Evolutionary conservation across 2,329 filamentous ascomycete species (phyloP).

Genomic region (Byssoonygena ceratinophila): DNA sequence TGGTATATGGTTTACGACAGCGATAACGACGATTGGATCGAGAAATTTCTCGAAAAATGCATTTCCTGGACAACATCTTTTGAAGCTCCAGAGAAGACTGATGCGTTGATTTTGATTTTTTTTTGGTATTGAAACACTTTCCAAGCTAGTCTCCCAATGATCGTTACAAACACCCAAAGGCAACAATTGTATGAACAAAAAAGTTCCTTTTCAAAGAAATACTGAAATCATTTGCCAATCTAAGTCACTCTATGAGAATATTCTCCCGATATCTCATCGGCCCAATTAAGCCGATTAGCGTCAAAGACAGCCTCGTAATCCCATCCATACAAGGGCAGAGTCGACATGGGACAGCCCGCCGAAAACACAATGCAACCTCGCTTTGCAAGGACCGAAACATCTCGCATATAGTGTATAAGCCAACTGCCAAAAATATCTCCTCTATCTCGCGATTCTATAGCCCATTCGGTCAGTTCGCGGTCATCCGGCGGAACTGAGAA

Average conservation of each 20-base stretch:
- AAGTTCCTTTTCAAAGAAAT: too few species aligned
- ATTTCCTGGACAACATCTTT: too few species aligned
- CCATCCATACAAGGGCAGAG: background rate
- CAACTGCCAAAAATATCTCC: slow-evolving; percentile 25
- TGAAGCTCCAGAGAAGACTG: too few species aligned
- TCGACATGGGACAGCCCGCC: background rate
- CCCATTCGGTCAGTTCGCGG: slow-evolving; percentile 30
- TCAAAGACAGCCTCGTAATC: background rate
- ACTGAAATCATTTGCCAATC: too few species aligned
- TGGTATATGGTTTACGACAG: background rate
- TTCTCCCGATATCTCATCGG: background rate
- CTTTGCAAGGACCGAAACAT: background rate
- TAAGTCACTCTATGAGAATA: too few species aligned
- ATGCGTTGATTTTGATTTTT: too few species aligned
- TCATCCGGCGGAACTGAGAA: slow-evolving; percentile 31
- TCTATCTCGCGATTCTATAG: slow-evolving; percentile 19
- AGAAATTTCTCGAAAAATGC: too few species aligned
- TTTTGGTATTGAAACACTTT: too few species aligned
- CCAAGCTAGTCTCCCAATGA: too few species aligned
- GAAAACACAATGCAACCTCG: background rate
- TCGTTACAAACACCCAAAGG: too few species aligned
- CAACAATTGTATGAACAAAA: too few species aligned
- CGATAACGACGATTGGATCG: too few species aligned
- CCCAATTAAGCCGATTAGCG: background rate
- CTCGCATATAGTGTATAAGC: slow-evolving; percentile 21